phyloP scores from a whole-genome alignment of 176 grass and related monocot genomes.

The Triticum dicoccoides region DNA sequence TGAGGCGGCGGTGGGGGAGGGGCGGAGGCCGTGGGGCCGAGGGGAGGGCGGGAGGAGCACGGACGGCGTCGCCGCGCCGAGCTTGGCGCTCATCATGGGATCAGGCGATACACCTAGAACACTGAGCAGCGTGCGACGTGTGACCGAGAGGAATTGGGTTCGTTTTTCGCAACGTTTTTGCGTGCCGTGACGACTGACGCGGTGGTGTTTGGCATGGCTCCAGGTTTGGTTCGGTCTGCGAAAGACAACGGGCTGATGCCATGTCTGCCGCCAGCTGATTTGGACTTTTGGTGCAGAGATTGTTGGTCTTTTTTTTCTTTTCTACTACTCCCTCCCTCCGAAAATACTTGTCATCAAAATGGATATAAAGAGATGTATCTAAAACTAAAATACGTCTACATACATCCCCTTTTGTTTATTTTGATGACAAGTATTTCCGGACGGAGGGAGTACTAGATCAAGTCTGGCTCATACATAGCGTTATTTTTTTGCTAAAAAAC shows the following conservation, averaged over 20 bases:
- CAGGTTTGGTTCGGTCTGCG: background rate
- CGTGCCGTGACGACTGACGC: background rate
- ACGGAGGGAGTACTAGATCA: no score
- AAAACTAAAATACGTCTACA: no score
- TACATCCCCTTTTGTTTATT: no score
- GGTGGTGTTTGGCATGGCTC: background rate
- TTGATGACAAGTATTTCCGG: no score
- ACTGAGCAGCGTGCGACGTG: background rate
- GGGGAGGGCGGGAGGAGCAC: constrained; percentile 23
- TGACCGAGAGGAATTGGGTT: background rate
- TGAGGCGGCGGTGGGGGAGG: background rate
- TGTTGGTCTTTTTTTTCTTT: background rate
- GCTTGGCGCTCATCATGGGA: constrained; percentile 22
- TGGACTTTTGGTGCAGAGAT: background rate
- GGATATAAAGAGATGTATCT: no score
- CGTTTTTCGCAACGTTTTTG: background rate
- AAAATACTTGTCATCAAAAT: no score
- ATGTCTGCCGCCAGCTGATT: background rate
- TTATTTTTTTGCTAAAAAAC: no score
- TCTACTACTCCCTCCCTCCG: no score
- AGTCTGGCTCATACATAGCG: no score
- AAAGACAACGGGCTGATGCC: background rate
- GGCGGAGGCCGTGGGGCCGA: constrained; percentile 1
- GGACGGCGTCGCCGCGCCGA: constrained; percentile 22
- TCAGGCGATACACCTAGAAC: background rate